Evolutionary conservation across 2,329 filamentous ascomycete species (phyloP).

Genomic region (Exutisphaerella laricina): DNA sequence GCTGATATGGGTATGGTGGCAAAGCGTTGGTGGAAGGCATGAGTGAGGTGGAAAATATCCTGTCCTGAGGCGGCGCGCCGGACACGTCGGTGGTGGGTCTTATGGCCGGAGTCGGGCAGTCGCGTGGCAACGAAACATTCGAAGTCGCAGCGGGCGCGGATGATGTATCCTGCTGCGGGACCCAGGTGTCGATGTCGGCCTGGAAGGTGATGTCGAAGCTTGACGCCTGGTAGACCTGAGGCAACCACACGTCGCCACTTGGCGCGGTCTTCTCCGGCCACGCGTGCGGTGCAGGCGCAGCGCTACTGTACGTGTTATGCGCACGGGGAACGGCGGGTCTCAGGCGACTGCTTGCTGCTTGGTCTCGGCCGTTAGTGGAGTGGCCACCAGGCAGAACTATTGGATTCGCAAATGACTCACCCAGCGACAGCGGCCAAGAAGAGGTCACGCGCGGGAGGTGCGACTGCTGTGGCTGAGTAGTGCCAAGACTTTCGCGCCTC

Average conservation of each 20-base stretch:
- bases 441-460: neutral
- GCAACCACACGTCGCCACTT: conserved; percentile 9
- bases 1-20: conserved; percentile 18
- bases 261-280: conserved; percentile 3
- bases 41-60: conserved; percentile 16
- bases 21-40: conserved; percentile 15
- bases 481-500: conserved; percentile 1
- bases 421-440: neutral
- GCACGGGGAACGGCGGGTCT: conserved; percentile 6
- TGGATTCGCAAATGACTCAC: conserved; percentile 1
- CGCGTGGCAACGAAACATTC: too few relatives aligned
- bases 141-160: neutral
- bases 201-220: conserved; percentile 11
- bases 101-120: conserved; percentile 21
- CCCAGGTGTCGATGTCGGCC: conserved; percentile 7
- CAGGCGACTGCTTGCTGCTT: neutral
- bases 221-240: conserved; percentile 14
- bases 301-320: conserved; percentile 7
- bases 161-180: too few relatives aligned
- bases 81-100: conserved; percentile 20
- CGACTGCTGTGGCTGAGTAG: conserved; percentile 2
- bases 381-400: conserved; percentile 1
- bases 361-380: conserved; percentile 1
- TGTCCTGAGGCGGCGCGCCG: conserved; percentile 25
- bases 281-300: conserved; percentile 1